Base-by-base conservation (phyloP, 1,284 basidiomycete genomes). In the Coniophora puteana region DNA sequence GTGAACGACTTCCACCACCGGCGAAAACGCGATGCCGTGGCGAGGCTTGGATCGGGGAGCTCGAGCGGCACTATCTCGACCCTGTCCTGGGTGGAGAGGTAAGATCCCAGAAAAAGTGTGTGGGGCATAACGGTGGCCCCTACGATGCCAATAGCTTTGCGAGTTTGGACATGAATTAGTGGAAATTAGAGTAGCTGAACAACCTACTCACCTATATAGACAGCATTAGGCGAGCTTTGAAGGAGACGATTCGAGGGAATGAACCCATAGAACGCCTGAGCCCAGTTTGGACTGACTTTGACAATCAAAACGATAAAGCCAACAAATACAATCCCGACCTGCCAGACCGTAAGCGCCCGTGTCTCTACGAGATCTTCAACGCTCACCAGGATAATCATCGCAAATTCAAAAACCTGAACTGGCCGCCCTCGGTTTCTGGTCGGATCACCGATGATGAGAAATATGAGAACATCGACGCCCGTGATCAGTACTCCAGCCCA, bases 401-500 rank as follows among this genome's bases (percentile, higher is more conserved):
- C 57, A 13, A 78, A 55, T 61, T 98, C 93, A 53, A 97, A 91
- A 44, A 80, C 55, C 51, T 78, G 69, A 32, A 81, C 78, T 17
- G 82, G 81, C 29, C 67, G 67, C 25, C 72, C 51, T 20, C 36
- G 21, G 25, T 65, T 71, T 21, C 74, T 68, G 22, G 82, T 58
- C 11, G 80, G 79, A 52, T 85, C 80, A 5, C 75, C 69, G 46
- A 87, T 62, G 3, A 73, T 73, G 35, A 87, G 73, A 30, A 93
- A 72, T 42, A 96, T 55, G 41, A 97, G 68, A 12, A 95, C 91
- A 57, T 97, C 93, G 24, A 75, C 71, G 0, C 83, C 83, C 2
- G 93, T 96, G 46, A 95, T 71, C 31, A 95, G 69, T 2, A 95
- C 88, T 27, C 84, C 86, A 2, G 79, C 86, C 74, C 80, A 93